Conservation (phyloP, 768 basidiomycete genomes). For the Termitomyces sp. region DNA sequence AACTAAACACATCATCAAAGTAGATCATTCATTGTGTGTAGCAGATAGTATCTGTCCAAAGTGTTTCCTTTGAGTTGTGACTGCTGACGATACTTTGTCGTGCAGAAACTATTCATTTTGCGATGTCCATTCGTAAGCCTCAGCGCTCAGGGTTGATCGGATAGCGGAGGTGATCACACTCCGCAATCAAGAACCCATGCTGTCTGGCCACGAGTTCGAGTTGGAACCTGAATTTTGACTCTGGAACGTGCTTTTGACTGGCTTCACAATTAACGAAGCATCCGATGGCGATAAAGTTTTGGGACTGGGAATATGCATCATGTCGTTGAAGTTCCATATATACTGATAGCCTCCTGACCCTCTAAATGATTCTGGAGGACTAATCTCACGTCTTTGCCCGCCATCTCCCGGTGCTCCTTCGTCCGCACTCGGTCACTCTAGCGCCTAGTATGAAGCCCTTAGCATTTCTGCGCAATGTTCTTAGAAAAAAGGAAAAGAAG, state of each 20-base stretch:
- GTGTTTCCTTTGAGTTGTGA: too few species aligned
- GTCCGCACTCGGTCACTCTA: not conserved
- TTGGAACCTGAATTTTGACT: slow-evolving; percentile 6
- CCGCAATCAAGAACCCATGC: slow-evolving; percentile 8
- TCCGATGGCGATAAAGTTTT: slow-evolving; percentile 17
- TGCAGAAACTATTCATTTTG: too few species aligned
- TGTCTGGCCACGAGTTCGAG: slow-evolving; percentile 3
- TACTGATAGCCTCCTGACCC: not conserved
- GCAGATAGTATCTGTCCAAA: too few species aligned
- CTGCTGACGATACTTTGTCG: too few species aligned
- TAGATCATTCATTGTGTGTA: too few species aligned
- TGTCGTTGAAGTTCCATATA: not conserved
- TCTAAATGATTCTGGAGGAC: not conserved
- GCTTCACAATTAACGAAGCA: slow-evolving; percentile 15
- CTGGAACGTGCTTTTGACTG: slow-evolving; percentile 28
- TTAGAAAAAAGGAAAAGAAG: slow-evolving; percentile 31
- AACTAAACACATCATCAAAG: too few species aligned
- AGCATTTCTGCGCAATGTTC: slow-evolving; percentile 32
- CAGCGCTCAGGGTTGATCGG: too few species aligned
- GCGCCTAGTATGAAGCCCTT: slow-evolving; percentile 29
- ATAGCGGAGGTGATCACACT: too few species aligned
- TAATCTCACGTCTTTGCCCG: not conserved
- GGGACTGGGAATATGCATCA: slow-evolving; percentile 3
- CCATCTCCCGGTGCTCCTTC: not conserved
- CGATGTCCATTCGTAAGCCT: too few species aligned